Evolutionary conservation across 108 stramenopile genomes (phyloP).

Genomic region (Nitzschia inconspicua): DNA sequence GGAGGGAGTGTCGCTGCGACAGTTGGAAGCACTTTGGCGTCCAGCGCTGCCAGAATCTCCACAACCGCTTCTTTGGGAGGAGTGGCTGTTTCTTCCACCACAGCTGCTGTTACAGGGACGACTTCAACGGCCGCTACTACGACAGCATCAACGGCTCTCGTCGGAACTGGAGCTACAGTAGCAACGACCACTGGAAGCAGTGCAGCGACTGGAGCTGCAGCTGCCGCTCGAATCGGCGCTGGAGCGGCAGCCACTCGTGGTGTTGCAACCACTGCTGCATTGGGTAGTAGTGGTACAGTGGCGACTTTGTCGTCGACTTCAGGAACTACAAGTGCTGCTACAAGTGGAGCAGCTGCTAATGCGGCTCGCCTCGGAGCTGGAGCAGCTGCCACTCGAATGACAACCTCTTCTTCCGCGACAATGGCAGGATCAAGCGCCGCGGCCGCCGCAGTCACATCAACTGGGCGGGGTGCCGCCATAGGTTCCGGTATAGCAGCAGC

Average conservation of each 20-base stretch:
- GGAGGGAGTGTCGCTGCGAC: too few relatives aligned
- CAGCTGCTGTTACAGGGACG: not conserved
- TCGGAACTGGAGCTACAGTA: not conserved
- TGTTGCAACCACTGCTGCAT: not conserved
- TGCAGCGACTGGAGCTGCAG: not conserved
- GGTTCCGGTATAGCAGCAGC: not conserved
- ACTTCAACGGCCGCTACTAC: not conserved
- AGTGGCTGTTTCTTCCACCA: not conserved
- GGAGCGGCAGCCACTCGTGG: not conserved
- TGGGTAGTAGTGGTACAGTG: too few relatives aligned
- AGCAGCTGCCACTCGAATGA: not conserved
- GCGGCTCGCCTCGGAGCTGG: not conserved
- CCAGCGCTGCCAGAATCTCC: not conserved
- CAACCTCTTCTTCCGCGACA: not conserved
- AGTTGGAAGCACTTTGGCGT: not conserved
- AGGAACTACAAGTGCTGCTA: not conserved
- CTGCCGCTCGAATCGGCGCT: not conserved
- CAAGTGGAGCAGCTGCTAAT: not conserved
- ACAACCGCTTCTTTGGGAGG: too few relatives aligned
- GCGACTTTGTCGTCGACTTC: not conserved
- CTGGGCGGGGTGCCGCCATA: not conserved
- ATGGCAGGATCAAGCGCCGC: not conserved
- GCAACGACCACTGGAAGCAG: not conserved
- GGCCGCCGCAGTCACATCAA: not conserved
- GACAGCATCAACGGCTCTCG: not conserved